Evolutionary conservation across 106 monocot species (phyloP), one percentile per base, ranked within the genome.

Genomic region (Dioscorea dumetorum): DNA sequence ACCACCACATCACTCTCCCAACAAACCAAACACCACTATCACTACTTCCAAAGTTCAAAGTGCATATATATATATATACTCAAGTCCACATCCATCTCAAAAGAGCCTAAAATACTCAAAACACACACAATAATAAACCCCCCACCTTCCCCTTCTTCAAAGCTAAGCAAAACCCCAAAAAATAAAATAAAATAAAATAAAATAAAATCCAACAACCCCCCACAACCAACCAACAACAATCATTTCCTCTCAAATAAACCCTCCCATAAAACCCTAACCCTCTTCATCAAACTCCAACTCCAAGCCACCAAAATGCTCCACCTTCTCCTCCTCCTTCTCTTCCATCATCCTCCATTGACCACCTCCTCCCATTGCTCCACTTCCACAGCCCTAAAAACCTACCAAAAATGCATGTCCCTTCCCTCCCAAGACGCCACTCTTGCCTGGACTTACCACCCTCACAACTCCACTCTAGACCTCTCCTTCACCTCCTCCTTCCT

Each of bases 371-470:
- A 64, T 2, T 87, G 87, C 80, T 69, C 84, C 41, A 61, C 74
- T 32, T 23, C 52, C 6, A 80, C 81, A n/a, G 7, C 71, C 12
- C 2, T 50, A n/a, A 83, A 77, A 41, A 75, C 75, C 50, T 87
- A 85, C 69, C 13, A 71, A 22, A 87, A 84, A 54, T 92, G 91
- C 82, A 73, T 83, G 24, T 35, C 33, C 16, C 82, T 92, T 49
- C 91, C 84, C 3, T 82, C 87, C 28, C 88, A 88, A 54, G 81
- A 74, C 28, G 82, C 91, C 35, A 72, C 91, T 41, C 14, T 92
- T 18, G 77, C 85, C 0, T 92, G 91, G 91, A 93, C 81, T 7
- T 89, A 86, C 83, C 69, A 84, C 81, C 78, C 88, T 24, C 63
- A 56, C 50, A 93, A 88, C 74, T 69, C 83, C 72, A 89, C 86